Percentiles rank a stretch among this genome's conserved stretches.
Conservation (phyloP, 257 asterid genomes). For the Forsythia suspensa region DNA sequence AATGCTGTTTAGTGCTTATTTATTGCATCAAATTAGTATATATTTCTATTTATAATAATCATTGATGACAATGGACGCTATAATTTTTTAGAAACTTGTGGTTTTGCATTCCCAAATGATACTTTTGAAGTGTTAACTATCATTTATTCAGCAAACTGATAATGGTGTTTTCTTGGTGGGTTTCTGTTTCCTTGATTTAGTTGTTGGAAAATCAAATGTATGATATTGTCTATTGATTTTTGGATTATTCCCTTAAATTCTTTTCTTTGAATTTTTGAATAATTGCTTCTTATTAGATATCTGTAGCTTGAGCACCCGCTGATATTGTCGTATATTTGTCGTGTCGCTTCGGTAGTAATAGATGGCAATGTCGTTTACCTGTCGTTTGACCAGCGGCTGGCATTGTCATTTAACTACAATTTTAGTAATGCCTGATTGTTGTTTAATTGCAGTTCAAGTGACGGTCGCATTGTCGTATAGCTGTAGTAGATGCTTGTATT, state of each 20-base stretch:
- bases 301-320: neutral
- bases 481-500: neutral
- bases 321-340: neutral
- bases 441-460: neutral
- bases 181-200: neutral
- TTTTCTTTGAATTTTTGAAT: neutral
- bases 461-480: neutral
- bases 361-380: neutral
- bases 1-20: neutral
- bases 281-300: neutral
- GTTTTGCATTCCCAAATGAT: neutral
- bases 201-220: neutral
- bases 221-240: neutral
- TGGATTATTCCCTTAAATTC: neutral
- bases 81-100: neutral
- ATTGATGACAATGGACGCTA: neutral
- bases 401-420: neutral
- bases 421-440: neutral
- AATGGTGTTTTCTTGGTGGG: neutral
- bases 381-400: neutral
- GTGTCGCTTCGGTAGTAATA: neutral
- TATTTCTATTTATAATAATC: no score
- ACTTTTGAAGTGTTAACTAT: neutral
- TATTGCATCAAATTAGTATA: neutral
- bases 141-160: neutral